Base-by-base conservation (phyloP, 108 stramenopile species). In the Chaetoceros tenuissimus region DNA sequence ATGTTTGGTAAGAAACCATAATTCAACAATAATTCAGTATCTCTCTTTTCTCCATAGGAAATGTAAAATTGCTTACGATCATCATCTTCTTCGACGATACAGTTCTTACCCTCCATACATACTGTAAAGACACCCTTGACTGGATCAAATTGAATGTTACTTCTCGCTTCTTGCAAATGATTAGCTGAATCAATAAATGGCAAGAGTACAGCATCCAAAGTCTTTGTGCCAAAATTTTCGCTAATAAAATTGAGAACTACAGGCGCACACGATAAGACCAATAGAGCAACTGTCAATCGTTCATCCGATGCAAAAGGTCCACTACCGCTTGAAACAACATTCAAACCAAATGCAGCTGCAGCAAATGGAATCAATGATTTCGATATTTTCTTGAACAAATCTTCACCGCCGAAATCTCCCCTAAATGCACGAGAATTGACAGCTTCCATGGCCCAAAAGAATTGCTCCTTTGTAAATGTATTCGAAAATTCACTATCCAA, bases 181-280 rank as follows among this genome's bases (percentile, higher is more conserved):
- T 88, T 88, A 20, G 82, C 82, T 2, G 81, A 82, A 58, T 88
- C 87, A 63, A 88, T 84, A 44, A 88, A 55, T 0, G 87, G 87
- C 23, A 88, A 51, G 55, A 88, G 51, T 10, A 82, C 82, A 7
- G 82, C 80, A 24, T 75, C 79, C 0, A 53, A 60, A 23, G 48
- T 24, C 27, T 66, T 64, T 26, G 64, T 67, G 19, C 71, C 71
- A 47, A 57, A 67, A 27, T 56, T 53, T 45, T 72, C 65, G 3
- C 66, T 66, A 45, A 72, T 31, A 31, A 63, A 55, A 47, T 71
- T 81, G 31, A 82, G 31, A 0, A 76, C 28, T 0, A 75, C 63
- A 24, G 85, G 85, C 24, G 67, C 19, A 24, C 63, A 40, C 13
- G 34, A 40, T 13, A 40, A 13, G 13, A 13, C 34, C 34, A 40